Percentiles rank a stretch among this genome's conserved stretches.
phyloP scores from a whole-genome alignment of 2,329 filamentous ascomycete genomes.

The Dactylellina drechsleri region DNA sequence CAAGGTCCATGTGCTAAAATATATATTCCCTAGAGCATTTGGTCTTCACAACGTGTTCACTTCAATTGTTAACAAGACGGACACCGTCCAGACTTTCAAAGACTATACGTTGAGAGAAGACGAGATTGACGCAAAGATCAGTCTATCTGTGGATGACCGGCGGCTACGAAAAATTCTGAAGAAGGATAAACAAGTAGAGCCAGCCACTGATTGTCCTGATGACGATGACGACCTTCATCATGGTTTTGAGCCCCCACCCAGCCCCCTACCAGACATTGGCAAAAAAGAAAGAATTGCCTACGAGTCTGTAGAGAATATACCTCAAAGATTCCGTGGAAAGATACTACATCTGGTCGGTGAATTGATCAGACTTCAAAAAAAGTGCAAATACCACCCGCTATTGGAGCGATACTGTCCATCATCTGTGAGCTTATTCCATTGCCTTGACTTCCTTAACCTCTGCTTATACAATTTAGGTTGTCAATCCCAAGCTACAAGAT shows the following conservation, averaged over 20 bases:
- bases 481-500: constrained; percentile 53
- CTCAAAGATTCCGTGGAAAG: constrained; percentile 70
- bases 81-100: constrained; percentile 78
- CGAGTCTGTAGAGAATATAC: constrained; percentile 39
- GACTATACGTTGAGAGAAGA: constrained; percentile 87
- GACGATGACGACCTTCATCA: constrained; percentile 32
- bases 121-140: constrained; percentile 70
- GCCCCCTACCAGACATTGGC: constrained; percentile 28
- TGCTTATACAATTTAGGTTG: constrained; percentile 39
- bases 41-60: constrained; percentile 92
- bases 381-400: constrained; percentile 82
- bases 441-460: too few species aligned
- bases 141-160: constrained; percentile 54
- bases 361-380: constrained; percentile 75
- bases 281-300: constrained; percentile 40
- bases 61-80: constrained; percentile 70
- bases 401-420: constrained; percentile 82
- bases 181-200: constrained; percentile 6
- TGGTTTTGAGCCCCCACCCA: constrained; percentile 21
- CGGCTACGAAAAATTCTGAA: constrained; percentile 32
- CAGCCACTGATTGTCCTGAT: constrained; percentile 28
- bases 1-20: constrained; percentile 81
- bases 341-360: constrained; percentile 71
- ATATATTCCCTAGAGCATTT: constrained; percentile 93
- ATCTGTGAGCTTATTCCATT: constrained; percentile 61